Evolutionary conservation across 257 asterid genomes (phyloP).

Genomic region (Solanum etuberosum): DNA sequence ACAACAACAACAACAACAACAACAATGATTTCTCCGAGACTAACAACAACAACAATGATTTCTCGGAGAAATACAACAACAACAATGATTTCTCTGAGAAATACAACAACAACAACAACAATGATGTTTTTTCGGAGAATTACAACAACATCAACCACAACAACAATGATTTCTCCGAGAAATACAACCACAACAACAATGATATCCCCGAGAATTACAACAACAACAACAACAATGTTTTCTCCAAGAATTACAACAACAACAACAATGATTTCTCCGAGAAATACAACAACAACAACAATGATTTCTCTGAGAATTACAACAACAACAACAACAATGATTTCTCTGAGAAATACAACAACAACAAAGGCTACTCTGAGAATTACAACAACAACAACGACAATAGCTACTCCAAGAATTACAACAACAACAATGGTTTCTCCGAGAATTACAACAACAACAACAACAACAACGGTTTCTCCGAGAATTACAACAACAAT

Average conservation of each 20-base stretch:
- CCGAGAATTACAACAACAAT: not conserved
- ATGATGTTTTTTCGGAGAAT: not conserved
- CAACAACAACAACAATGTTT: not conserved
- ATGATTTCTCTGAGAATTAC: not conserved
- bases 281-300: not conserved
- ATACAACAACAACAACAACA: not conserved
- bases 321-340: not conserved
- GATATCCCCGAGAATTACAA: not conserved
- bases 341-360: not conserved
- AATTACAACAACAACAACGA: not conserved
- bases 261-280: not conserved
- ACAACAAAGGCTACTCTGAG: not conserved
- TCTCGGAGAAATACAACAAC: not conserved
- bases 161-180: not conserved
- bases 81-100: not conserved
- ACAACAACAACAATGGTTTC: not conserved
- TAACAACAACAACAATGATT: not conserved
- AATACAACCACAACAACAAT: not conserved
- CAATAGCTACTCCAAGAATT: not conserved
- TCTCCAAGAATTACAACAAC: not conserved
- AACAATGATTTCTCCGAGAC: not conserved
- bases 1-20: conserved; percentile 2
- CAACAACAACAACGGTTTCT: not conserved
- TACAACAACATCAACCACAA: not conserved
- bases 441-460: not conserved